Base-by-base conservation (phyloP, 2,329 filamentous ascomycete genomes). In the Stachybotrys chlorohalonatus region DNA sequence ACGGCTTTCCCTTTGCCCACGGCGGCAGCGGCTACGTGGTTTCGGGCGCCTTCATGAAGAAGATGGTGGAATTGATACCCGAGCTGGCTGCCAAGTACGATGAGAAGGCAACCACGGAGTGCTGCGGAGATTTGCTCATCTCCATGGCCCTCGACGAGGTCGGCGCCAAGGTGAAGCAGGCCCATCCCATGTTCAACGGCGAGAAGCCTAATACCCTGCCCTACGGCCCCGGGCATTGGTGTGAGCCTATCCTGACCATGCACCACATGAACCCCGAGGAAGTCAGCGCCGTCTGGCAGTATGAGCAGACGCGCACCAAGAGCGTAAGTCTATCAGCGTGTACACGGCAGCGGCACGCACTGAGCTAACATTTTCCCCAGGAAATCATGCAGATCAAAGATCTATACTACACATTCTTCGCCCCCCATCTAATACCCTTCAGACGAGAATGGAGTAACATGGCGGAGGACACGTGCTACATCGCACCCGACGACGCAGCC, bases 1-100 rank as follows among this genome's bases (percentile, higher is more conserved):
- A 68, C 32, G 69, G 65, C 30, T 70, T 72, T 52, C 67, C 73
- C 1, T 83, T 83, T 59, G 80, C 76, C 13, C 80, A 84, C 60
- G 80, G 81, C 11, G 80, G 81, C 3, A 81, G 76, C 42, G 81
- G 81, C n/a, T 81, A 80, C 62, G 68, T 77, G 54, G 64, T 83
- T n/a, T 79, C 77, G 15, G 74, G 78, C 3, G 75, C 72, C 1
- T 74, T 82, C 4, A 68, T 85, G 62, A 70, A 75, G 59, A 70
- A 71, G 53, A 70, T 81, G 50, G 71, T 77, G 4, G 68, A 72
- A 47, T 60, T 70, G 31, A 70, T 77, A 42, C 70, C 69, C 0
- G 70, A 73, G 15, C 60, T 80, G 13, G 73, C 74, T 3, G 64
- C 70, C 32, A 70, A 74, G 54, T 81, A 78, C 60, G 79, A 81